These are phyloP conservation scores for Chrysanthemum lavandulifolium DNA, from an alignment of 129 eudicot genomes.

Conservation along the genomic window DNA sequence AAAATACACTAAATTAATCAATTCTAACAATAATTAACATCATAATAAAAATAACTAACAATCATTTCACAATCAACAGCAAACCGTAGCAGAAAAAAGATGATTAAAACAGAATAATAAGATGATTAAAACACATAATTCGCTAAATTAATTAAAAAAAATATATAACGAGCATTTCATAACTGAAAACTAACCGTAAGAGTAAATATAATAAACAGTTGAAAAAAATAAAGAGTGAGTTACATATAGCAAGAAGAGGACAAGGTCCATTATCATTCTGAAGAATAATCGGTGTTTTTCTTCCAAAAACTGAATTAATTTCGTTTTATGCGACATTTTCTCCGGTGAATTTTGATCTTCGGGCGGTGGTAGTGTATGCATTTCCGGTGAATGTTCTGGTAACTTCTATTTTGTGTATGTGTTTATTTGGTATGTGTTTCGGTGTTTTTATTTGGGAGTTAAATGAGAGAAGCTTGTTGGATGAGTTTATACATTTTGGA, in stretches of 20 bases:
- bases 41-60: too few relatives aligned
- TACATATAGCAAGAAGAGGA: slow-evolving; percentile 95
- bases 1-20: neutral
- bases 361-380: slow-evolving; percentile 30
- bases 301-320: slow-evolving; percentile 68
- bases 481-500: too few relatives aligned
- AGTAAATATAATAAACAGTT: slow-evolving; percentile 40
- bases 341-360: slow-evolving; percentile 39
- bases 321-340: slow-evolving; percentile 64
- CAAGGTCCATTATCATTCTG: slow-evolving; percentile 99
- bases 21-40: neutral
- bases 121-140: too few relatives aligned
- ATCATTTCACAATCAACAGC: too few relatives aligned
- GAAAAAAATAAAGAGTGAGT: neutral
- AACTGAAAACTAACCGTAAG: neutral
- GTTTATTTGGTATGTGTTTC: neutral
- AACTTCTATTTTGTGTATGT: slow-evolving; percentile 14
- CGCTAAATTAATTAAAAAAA: too few relatives aligned
- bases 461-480: slow-evolving; percentile 11
- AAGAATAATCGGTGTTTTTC: slow-evolving; percentile 69
- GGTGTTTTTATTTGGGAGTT: slow-evolving; percentile 17
- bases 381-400: slow-evolving; percentile 27
- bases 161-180: neutral
- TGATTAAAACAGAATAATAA: too few relatives aligned
- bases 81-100: too few relatives aligned